Evolutionary conservation across 208 protist genomes (phyloP).

Genomic region (Angomonas deanei): DNA sequence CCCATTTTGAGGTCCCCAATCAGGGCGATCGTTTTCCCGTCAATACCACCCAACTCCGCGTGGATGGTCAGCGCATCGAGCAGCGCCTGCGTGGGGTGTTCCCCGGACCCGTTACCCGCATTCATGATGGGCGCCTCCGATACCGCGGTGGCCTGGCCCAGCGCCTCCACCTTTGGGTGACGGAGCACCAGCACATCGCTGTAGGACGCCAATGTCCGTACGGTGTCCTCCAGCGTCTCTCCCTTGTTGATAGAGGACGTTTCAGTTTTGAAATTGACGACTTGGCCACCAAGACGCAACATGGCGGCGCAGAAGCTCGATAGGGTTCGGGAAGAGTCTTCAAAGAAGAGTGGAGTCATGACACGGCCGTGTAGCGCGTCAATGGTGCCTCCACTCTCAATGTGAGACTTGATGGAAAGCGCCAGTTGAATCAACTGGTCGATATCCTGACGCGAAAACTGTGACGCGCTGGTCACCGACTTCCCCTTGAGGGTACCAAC

Average conservation of each 20-base stretch:
- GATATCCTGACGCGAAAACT: constrained; percentile 69
- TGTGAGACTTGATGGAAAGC: constrained; percentile 28
- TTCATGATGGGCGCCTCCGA: constrained; percentile 92
- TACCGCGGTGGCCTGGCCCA: constrained; percentile 57
- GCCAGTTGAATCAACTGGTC: constrained; percentile 61
- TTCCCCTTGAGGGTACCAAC: constrained; percentile 59
- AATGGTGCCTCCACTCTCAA: constrained; percentile 49
- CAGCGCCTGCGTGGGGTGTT: constrained; percentile 98
- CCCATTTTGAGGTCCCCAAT: constrained; percentile 98
- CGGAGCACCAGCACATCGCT: constrained; percentile 95
- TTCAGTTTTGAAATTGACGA: constrained; percentile 79
- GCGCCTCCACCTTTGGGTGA: constrained; percentile 89
- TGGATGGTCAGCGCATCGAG: constrained; percentile 96
- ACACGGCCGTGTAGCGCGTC: constrained; percentile 56
- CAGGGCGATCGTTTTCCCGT: constrained; percentile 92
- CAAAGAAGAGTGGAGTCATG: constrained; percentile 86
- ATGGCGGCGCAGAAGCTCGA: constrained; percentile 81
- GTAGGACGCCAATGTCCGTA: constrained; percentile 86
- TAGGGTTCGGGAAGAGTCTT: constrained; percentile 76
- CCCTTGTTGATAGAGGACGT: constrained; percentile 81
- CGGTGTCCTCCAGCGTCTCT: constrained; percentile 79
- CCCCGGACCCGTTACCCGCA: constrained; percentile 95
- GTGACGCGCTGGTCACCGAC: constrained; percentile 51
- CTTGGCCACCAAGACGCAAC: constrained; percentile 70
- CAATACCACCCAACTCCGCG: constrained; percentile 87